Evolutionary conservation across 202 grass and related monocot species (phyloP), one percentile per base, ranked within the genome.

Genomic region (Digitaria exilis): DNA sequence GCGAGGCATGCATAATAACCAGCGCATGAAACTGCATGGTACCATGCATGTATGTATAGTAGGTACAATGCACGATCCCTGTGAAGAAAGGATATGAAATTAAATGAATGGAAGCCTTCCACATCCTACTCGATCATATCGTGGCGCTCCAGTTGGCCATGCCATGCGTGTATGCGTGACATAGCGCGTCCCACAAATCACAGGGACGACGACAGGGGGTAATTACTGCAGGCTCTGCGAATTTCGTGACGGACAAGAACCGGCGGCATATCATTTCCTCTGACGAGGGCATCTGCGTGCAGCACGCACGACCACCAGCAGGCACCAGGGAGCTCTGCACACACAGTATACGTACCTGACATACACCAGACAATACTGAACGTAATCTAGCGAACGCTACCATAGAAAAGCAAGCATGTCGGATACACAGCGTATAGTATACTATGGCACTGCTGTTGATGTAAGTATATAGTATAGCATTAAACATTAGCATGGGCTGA

Each of bases 1-100:
- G 35, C 7, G 17, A 21, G 50, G 34, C 49, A 28, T 12, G 7
- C n/a, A 28, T 28, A 24, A n/a, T n/a, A n/a, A n/a, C n/a, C n/a
- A 29, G 37, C 9, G 6, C 21, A 25, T 25, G 17, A 42, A 1
- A 7, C 2, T 4, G 13, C 61, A 65, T 29, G 29, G 25, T 7
- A 31, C 28, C 18, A n/a, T 35, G 31, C 42, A 37, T 44, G 65
- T 29, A 3, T 8, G 6, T 0, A 6, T 50, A 50, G 11, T 50
- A 50, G 59, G 34, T 69, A 26, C 78, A 24, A 21, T 32, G 11
- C 58, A 7, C 16, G 39, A 48, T 14, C 24, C 55, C 54, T 37
- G 56, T 75, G 34, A 65, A 26, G 8, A 74, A 52, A n/a, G n/a
- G n/a, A n/a, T n/a, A n/a, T n/a, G n/a, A n/a, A 73, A 52, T 67